These are phyloP conservation scores for Monascus ruber DNA, from an alignment of 2,329 filamentous ascomycete genomes.

Conservation along the genomic window DNA sequence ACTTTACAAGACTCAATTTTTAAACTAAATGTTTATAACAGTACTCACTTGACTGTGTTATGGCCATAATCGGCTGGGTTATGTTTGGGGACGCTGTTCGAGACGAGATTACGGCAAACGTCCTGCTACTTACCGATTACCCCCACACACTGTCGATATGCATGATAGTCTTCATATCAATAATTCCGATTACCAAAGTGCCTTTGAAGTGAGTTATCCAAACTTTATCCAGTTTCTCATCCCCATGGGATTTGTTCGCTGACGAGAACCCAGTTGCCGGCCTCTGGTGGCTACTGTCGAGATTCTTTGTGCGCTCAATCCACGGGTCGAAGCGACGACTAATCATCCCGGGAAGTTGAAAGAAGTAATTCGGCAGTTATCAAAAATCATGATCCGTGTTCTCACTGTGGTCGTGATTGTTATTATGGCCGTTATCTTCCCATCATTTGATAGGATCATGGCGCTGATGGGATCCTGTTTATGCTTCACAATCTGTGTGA, in stretches of 20 bases:
- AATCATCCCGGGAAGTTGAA: constrained; percentile 14
- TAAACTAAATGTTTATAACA: constrained; percentile 18
- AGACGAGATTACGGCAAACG: constrained; percentile 85
- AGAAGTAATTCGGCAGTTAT: constrained; percentile 46
- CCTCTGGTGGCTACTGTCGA: constrained; percentile 81
- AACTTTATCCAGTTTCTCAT: background rate
- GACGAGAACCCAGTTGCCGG: constrained; percentile 44
- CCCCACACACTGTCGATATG: constrained; percentile 61
- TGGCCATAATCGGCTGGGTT: constrained; percentile 72
- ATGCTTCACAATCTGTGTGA: constrained; percentile 89
- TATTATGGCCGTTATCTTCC: constrained; percentile 59
- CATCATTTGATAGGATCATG: constrained; percentile 82
- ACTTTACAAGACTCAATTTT: background rate
- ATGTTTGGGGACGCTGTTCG: constrained; percentile 91
- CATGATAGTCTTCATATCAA: constrained; percentile 75
- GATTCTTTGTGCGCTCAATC: constrained; percentile 63
- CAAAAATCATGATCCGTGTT: constrained; percentile 52
- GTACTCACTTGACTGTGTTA: constrained; percentile 69
- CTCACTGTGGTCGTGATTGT: constrained; percentile 61
- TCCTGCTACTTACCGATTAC: constrained; percentile 64
- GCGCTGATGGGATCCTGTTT: constrained; percentile 79
- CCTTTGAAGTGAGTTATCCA: constrained; percentile 53
- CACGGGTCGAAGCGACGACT: constrained; percentile 26
- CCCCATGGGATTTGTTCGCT: constrained; percentile 5
- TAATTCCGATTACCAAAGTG: constrained; percentile 93